phyloP scores from a whole-genome alignment of 305 asterid species.

The Fraxinus baroniana region DNA sequence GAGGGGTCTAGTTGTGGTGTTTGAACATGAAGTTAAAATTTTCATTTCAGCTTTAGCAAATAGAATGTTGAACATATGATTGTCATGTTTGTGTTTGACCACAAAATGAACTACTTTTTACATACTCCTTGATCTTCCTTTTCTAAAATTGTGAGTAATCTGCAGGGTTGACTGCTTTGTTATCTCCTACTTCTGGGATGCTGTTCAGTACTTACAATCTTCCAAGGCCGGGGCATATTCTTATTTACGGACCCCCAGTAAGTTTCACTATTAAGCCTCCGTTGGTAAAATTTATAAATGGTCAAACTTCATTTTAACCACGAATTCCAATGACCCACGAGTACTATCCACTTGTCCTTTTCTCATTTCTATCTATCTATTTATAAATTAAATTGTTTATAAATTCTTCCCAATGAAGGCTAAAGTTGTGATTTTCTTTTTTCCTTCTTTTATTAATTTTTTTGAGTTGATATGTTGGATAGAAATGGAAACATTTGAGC shows the following conservation, averaged over 20 bases:
- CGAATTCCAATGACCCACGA: neutral
- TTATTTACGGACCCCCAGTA: slow-evolving; percentile 86
- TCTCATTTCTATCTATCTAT: neutral
- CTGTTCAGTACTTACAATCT: slow-evolving; percentile 58
- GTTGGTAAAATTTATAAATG: neutral
- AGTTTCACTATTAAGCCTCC: slow-evolving; percentile 31
- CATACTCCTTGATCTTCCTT: neutral
- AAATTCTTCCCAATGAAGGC: neutral
- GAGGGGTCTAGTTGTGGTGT: neutral
- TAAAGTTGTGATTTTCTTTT: neutral
- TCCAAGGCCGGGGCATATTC: slow-evolving; percentile 89
- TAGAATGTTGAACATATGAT: neutral
- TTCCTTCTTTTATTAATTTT: neutral
- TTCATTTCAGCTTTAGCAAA: neutral
- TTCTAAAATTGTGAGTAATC: slow-evolving; percentile 24
- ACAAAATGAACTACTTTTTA: neutral
- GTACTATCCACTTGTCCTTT: neutral
- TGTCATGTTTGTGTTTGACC: neutral
- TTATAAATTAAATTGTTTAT: neutral
- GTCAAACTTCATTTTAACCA: neutral
- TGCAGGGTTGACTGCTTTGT: slow-evolving; percentile 68
- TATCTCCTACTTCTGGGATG: slow-evolving; percentile 65
- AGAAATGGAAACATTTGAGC: slow-evolving; percentile 1
- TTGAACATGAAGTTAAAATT: neutral
- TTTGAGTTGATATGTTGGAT: slow-evolving; percentile 9